Conservation (phyloP, 352 stramenopile genomes). For the Pythium diclinum region DNA sequence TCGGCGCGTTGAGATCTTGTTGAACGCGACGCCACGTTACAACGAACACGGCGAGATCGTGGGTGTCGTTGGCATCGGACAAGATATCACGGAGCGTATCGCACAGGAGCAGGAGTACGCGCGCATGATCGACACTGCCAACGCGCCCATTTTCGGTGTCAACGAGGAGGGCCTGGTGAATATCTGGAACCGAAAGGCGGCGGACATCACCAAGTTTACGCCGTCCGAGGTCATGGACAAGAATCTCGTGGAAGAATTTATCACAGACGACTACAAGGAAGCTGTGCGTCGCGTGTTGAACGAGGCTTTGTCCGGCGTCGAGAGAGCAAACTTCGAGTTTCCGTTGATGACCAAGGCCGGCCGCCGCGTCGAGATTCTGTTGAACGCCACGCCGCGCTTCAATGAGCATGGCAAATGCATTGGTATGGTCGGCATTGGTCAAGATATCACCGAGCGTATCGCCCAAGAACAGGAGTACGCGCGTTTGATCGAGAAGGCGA, state of each 20-base stretch:
- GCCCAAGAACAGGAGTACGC: slow-evolving; percentile 87
- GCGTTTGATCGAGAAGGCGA: slow-evolving; percentile 89
- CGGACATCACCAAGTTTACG: slow-evolving; percentile 88
- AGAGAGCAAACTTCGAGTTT: slow-evolving; percentile 87
- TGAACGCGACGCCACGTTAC: slow-evolving; percentile 75
- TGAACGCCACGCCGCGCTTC: slow-evolving; percentile 84
- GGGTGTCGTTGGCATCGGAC: slow-evolving; percentile 80
- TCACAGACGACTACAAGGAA: slow-evolving; percentile 73
- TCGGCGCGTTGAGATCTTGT: slow-evolving; percentile 68
- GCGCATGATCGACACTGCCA: slow-evolving; percentile 87
- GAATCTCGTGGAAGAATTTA: slow-evolving; percentile 90
- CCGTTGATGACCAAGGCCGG: slow-evolving; percentile 80
- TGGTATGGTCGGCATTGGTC: slow-evolving; percentile 83
- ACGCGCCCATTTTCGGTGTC: slow-evolving; percentile 89
- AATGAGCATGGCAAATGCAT: slow-evolving; percentile 83
- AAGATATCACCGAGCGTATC: slow-evolving; percentile 85
- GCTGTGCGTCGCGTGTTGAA: slow-evolving; percentile 56
- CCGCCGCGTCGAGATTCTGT: slow-evolving; percentile 73
- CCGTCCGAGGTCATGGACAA: slow-evolving; percentile 87
- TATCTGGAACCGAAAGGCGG: slow-evolving; percentile 92
- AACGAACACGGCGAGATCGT: slow-evolving; percentile 75
- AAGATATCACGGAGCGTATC: slow-evolving; percentile 87
- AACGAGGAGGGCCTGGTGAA: slow-evolving; percentile 78
- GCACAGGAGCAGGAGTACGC: slow-evolving; percentile 89
- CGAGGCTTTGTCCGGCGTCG: slow-evolving; percentile 51